Base-by-base conservation (phyloP, 495 filamentous ascomycete species). In the Mycothermus thermophilus region DNA sequence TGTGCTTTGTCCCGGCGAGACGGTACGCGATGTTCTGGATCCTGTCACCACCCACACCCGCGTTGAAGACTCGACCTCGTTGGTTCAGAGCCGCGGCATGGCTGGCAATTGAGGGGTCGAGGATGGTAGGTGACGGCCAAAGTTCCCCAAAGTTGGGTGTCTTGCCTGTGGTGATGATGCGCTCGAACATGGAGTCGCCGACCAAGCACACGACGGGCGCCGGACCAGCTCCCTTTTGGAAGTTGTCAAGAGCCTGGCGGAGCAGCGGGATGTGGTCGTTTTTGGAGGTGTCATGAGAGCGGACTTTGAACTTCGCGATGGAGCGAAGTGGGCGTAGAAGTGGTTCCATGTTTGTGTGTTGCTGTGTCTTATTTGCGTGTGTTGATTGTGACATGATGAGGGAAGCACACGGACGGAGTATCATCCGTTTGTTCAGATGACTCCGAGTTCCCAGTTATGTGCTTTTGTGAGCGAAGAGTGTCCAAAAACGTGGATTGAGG, bases 161-260 rank as follows among this genome's bases (percentile, higher is more conserved):
- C 2, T 31, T 3, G 24, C 43, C 47, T 3, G 53, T 57, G 1
- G 48, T 54, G 22, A 28, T 50, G 30, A 57, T 40, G 20, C 53
- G 50, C 32, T 57, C 47, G 9, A 54, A 16, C 45, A 54, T 54
- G 10, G 50, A 54, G 40, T 57, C 53, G 27, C 53, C 53, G 17
- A 57, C 24, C 1, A 54, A 33, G 18, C 51, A 42, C 8, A 52
- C 29, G 3, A 32, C 13, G 0, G 46, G 43, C 10, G 21, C 27
- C 15, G 11, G 3, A n/a, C n/a, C n/a, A n/a, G n/a, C n/a, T n/a
- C n/a, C n/a, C n/a, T n/a, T n/a, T n/a, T n/a, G n/a, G n/a, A n/a
- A n/a, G n/a, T n/a, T n/a, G n/a, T n/a, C n/a, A 14, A 34, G 13
- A 10, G 38, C 9, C 40, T 32, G 3, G 8, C 30, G 20, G n/a